Percentiles rank a stretch among this genome's conserved stretches.
These are phyloP conservation scores for Diaporthe capsici DNA, from an alignment of 2,329 filamentous ascomycete species.

Conservation along the genomic window DNA sequence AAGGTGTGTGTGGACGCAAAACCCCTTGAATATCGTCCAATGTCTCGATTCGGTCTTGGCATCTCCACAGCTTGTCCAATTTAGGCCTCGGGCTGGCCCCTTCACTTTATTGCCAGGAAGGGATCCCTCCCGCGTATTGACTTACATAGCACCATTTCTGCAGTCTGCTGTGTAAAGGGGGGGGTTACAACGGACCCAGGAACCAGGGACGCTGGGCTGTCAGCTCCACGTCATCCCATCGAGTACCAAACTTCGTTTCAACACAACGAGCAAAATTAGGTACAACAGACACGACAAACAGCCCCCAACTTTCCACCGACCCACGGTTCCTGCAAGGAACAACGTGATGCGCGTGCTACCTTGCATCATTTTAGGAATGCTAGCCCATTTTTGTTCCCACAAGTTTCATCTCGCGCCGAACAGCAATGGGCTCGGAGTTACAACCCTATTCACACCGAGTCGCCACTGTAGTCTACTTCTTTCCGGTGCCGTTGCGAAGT, in stretches of 20 bases:
- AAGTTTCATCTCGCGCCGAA: conserved; percentile 30
- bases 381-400: conserved; percentile 7
- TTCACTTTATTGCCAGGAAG: conserved; percentile 18
- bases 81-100: conserved; percentile 15
- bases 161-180: conserved; percentile 5
- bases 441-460: conserved; percentile 5
- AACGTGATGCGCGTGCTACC: conserved; percentile 3
- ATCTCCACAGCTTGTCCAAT: conserved; percentile 21
- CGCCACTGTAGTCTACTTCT: conserved; percentile 8
- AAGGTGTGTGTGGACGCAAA: conserved; percentile 26
- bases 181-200: neutral
- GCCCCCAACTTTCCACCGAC: conserved; percentile 1
- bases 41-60: conserved; percentile 31
- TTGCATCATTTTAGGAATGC: conserved; percentile 20
- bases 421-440: neutral
- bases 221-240: conserved; percentile 26
- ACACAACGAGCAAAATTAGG: neutral
- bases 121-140: conserved; percentile 7
- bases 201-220: conserved; percentile 28
- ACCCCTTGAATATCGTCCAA: conserved; percentile 25
- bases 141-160: neutral
- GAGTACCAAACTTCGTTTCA: conserved; percentile 18
- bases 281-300: neutral
- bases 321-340: conserved; percentile 16
- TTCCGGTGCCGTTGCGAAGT: conserved; percentile 4